These are phyloP conservation scores for Apophysomyces trapeziformis DNA, from an alignment of 371 early-diverging fungal species.

Conservation along the genomic window DNA sequence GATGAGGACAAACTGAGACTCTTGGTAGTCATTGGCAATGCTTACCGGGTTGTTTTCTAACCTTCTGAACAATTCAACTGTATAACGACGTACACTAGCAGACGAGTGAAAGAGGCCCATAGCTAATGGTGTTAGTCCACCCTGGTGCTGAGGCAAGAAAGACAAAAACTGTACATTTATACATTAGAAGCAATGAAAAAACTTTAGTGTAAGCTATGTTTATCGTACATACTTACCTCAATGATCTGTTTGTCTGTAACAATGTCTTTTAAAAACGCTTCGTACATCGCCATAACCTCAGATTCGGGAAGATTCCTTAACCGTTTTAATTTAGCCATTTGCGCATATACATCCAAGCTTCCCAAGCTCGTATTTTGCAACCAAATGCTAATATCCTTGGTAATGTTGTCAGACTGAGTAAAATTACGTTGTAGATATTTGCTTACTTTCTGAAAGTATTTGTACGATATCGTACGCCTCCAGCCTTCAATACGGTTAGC, in stretches of 20 bases:
- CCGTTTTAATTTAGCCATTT: slow-evolving; percentile 67
- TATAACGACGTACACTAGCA: slow-evolving; percentile 59
- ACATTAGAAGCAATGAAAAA: neutral
- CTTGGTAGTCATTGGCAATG: neutral
- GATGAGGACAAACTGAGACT: neutral
- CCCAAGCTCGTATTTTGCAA: slow-evolving; percentile 60
- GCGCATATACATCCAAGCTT: slow-evolving; percentile 71
- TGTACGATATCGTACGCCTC: slow-evolving; percentile 72
- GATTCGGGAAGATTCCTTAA: slow-evolving; percentile 61
- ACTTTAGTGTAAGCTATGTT: neutral
- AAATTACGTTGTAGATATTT: neutral
- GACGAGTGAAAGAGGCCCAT: slow-evolving; percentile 82
- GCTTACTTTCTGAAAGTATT: slow-evolving; percentile 62
- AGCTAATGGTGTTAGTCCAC: slow-evolving; percentile 83
- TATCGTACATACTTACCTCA: slow-evolving; percentile 56
- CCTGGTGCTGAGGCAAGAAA: slow-evolving; percentile 79
- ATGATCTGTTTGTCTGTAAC: slow-evolving; percentile 78
- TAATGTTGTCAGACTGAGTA: slow-evolving; percentile 6
- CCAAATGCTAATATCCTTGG: slow-evolving; percentile 61
- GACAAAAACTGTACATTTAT: slow-evolving; percentile 63
- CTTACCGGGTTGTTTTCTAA: slow-evolving; percentile 69
- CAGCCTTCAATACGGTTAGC: slow-evolving; percentile 87
- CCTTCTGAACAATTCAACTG: slow-evolving; percentile 70
- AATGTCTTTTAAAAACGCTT: slow-evolving; percentile 65
- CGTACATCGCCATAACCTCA: slow-evolving; percentile 70